Conservation (phyloP, 176 grass and related monocot genomes). For the Oryza meridionalis region DNA sequence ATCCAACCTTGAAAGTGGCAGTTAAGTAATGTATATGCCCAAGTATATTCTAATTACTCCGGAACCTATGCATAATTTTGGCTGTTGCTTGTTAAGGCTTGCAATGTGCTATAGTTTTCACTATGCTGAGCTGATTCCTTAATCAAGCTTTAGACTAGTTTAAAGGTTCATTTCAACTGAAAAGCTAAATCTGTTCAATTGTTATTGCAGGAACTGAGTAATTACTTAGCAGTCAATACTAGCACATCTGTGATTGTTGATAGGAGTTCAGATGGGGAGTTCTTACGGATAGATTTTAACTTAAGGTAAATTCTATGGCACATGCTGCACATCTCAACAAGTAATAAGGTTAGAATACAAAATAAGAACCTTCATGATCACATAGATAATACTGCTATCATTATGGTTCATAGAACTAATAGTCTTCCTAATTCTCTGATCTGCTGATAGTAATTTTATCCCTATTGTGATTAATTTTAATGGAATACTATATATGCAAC, state of each 20-base stretch:
- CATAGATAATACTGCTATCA: neutral
- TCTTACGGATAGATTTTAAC: slow-evolving; percentile 97
- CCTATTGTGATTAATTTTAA: neutral
- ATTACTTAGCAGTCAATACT: slow-evolving; percentile 86
- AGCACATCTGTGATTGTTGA: slow-evolving; percentile 92
- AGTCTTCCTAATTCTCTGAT: neutral
- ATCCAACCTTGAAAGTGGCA: neutral
- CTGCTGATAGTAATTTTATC: slow-evolving; percentile 22
- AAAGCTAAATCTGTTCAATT: slow-evolving; percentile 38
- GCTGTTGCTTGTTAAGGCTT: neutral
- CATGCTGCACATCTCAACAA: neutral
- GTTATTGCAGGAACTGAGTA: slow-evolving; percentile 82
- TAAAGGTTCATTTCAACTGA: slow-evolving; percentile 30
- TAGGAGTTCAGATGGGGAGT: slow-evolving; percentile 90
- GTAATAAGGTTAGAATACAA: slow-evolving; percentile 6
- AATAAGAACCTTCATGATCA: slow-evolving; percentile 13
- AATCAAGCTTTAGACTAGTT: slow-evolving; percentile 14
- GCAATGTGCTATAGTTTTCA: slow-evolving; percentile 8
- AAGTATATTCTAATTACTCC: slow-evolving; percentile 23
- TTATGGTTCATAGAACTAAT: neutral
- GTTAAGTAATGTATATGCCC: neutral
- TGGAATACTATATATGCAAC: neutral
- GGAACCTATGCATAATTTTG: neutral
- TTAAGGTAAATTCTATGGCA: slow-evolving; percentile 59
- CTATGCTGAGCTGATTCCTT: slow-evolving; percentile 28